A percentile compares a stretch with the other conserved stretches of the same genome.
phyloP scores from a whole-genome alignment of 2,329 filamentous ascomycete genomes.

The Calcarisporium arbuscula region DNA sequence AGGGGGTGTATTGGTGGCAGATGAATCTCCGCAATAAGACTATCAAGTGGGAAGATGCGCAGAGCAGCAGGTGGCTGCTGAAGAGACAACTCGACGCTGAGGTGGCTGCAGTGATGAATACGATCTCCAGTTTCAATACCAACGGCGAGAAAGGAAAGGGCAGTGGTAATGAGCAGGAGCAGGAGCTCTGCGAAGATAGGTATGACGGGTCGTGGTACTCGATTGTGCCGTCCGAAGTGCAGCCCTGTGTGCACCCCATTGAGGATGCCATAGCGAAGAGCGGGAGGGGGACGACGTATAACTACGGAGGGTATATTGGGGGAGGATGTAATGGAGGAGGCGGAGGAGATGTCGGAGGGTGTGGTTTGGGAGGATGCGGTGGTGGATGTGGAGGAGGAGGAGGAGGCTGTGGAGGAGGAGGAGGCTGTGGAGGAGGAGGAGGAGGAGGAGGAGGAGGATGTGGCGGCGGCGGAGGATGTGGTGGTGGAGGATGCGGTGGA shows the following conservation, averaged over 20 bases:
- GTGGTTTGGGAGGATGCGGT: too few relatives aligned
- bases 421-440: too few relatives aligned
- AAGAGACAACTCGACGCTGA: too few relatives aligned
- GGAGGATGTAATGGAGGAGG: not conserved
- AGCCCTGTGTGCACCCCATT: not conserved
- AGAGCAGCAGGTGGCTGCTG: too few relatives aligned
- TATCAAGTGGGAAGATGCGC: too few relatives aligned
- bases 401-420: not conserved
- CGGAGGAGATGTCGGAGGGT: not conserved
- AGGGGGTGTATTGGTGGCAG: too few relatives aligned
- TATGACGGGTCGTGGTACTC: slow-evolving; percentile 2
- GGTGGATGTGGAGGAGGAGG: slow-evolving; percentile 2
- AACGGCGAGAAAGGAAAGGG: not conserved
- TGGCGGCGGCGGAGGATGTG: not conserved
- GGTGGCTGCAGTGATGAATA: too few relatives aligned
- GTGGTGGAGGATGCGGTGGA: not conserved
- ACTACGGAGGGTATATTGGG: too few relatives aligned
- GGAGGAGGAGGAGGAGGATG: slow-evolving; percentile 3
- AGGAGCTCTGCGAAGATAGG: not conserved
- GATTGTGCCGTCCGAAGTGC: slow-evolving; percentile 2
- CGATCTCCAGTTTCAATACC: not conserved
- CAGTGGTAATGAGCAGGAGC: not conserved
- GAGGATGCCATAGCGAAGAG: not conserved
- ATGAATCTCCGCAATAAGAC: too few relatives aligned
- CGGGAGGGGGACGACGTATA: too few relatives aligned